phyloP scores from a whole-genome alignment of 2,329 filamentous ascomycete species.

The Paracoccidioides lutzii region DNA sequence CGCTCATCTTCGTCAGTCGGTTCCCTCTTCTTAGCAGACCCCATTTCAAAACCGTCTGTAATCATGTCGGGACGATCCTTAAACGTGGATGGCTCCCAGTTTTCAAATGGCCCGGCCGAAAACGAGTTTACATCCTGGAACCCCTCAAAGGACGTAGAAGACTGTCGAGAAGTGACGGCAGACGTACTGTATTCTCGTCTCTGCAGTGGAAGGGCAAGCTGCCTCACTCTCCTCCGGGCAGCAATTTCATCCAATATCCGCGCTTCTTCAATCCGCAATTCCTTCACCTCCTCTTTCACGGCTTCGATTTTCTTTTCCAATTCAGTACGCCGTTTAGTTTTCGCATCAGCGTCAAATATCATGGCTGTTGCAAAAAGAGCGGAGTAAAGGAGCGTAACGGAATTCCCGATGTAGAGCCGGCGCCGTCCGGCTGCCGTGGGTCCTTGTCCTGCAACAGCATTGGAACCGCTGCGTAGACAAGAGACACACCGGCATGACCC shows the following conservation, averaged over 20 bases:
- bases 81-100: constrained; percentile 4
- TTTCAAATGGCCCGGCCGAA: constrained; percentile 3
- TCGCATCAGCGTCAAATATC: constrained; percentile 28
- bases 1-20: not conserved
- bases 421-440: constrained; percentile 25
- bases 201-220: constrained; percentile 14
- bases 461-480: constrained; percentile 25
- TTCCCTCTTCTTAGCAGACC: not conserved
- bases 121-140: not conserved
- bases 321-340: constrained; percentile 28
- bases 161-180: constrained; percentile 8
- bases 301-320: constrained; percentile 32
- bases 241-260: constrained; percentile 23
- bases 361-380: constrained; percentile 32
- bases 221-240: constrained; percentile 13
- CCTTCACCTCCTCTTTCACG: constrained; percentile 30
- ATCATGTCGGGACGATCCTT: constrained; percentile 1
- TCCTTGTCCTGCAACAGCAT: constrained; percentile 24
- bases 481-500: constrained; percentile 30
- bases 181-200: constrained; percentile 17
- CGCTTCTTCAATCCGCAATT: constrained; percentile 27
- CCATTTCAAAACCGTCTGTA: constrained; percentile 5
- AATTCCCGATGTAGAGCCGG: constrained; percentile 30
- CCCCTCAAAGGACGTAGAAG: constrained; percentile 1
- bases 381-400: constrained; percentile 32